Conservation (phyloP, 177 flowering plant species). For the Vitis hybrid region DNA sequence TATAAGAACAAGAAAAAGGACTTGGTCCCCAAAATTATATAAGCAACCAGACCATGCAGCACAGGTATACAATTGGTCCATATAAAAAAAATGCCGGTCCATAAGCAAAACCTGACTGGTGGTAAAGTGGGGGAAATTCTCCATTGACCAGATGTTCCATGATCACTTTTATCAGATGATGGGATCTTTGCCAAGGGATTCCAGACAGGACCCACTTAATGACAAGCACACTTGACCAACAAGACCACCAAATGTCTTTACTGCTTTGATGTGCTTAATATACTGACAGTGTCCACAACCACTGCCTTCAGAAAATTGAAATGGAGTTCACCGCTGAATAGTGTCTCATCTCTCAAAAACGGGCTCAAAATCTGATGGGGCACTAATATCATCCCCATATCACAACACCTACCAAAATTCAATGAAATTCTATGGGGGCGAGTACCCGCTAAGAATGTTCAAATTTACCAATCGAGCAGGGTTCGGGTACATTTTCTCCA, state of each 20-base stretch:
- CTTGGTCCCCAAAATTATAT: too few species aligned
- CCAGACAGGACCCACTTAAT: background rate
- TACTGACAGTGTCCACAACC: background rate
- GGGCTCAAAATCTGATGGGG: background rate
- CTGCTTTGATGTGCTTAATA: background rate
- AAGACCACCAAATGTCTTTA: background rate
- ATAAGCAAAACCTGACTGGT: background rate
- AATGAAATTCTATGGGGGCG: background rate
- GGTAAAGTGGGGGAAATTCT: background rate
- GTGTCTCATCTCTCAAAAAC: background rate
- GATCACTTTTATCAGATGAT: conserved; percentile 1
- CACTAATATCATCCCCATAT: conserved; percentile 3
- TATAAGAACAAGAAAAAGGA: too few species aligned
- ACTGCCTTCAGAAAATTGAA: background rate
- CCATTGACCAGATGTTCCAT: background rate
- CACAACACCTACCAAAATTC: background rate
- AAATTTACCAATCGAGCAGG: too few species aligned
- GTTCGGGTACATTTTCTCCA: too few species aligned
- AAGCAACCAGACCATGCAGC: too few species aligned
- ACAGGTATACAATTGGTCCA: too few species aligned
- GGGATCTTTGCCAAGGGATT: background rate
- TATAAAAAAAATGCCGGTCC: background rate
- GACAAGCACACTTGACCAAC: background rate
- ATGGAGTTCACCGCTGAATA: background rate
- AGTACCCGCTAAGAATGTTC: background rate